Conservation (phyloP, 2,329 filamentous ascomycete species). For the Nothophaeocryptopus gaeumannii region DNA sequence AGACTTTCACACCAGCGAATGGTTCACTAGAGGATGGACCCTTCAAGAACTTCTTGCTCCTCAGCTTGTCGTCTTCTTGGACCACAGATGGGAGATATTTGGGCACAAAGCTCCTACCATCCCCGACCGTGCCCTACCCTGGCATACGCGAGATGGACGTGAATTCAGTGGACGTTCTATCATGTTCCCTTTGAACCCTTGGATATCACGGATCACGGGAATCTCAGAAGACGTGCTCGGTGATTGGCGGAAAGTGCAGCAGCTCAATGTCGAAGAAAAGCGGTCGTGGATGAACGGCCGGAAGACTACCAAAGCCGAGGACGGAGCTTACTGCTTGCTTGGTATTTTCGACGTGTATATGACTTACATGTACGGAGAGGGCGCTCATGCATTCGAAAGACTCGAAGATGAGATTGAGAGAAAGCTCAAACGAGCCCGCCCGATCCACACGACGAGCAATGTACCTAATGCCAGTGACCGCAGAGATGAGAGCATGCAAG, state of each 20-base stretch:
- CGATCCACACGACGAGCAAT: no score
- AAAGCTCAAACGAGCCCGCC: not conserved
- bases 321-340: slow-evolving; percentile 14
- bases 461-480: no score
- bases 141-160: no score
- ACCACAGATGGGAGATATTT: slow-evolving; percentile 11
- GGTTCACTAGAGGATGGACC: no score
- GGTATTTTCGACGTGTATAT: slow-evolving; percentile 14
- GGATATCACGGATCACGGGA: slow-evolving; percentile 12
- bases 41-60: slow-evolving; percentile 23
- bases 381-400: slow-evolving; percentile 2
- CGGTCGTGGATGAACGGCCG: slow-evolving; percentile 6
- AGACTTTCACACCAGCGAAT: not conserved
- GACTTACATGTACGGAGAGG: slow-evolving; percentile 11
- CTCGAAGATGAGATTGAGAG: slow-evolving; percentile 4
- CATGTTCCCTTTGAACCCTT: slow-evolving; percentile 3
- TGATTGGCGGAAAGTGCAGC: slow-evolving; percentile 2
- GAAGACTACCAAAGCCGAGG: slow-evolving; percentile 11
- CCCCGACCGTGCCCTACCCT: no score
- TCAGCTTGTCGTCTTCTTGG: slow-evolving; percentile 16
- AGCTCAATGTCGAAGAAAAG: slow-evolving; percentile 3
- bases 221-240: slow-evolving; percentile 12
- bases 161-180: no score
- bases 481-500: no score
- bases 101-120: slow-evolving; percentile 11